Percentiles rank a stretch among this genome's conserved stretches.
Evolutionary conservation across 2,329 filamentous ascomycete species (phyloP).

Genomic region (Hymenoscyphus repandus): DNA sequence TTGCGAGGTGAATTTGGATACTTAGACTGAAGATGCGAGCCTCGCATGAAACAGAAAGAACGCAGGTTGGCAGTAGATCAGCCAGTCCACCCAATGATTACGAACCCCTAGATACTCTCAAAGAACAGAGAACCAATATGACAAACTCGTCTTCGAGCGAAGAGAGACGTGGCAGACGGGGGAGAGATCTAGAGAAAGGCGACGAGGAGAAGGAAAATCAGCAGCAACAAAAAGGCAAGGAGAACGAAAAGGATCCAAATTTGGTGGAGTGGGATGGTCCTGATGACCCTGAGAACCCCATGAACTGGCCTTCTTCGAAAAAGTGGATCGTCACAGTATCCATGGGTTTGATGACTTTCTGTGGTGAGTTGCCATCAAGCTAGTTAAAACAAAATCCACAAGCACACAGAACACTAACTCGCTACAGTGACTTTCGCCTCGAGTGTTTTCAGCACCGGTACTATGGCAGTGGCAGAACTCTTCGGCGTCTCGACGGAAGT

Average conservation of each 20-base stretch:
- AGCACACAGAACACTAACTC: too few relatives aligned
- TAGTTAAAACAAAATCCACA: too few relatives aligned
- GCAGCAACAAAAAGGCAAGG: neutral
- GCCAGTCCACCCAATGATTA: too few relatives aligned
- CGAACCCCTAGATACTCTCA: too few relatives aligned
- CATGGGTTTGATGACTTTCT: slow-evolving; percentile 1
- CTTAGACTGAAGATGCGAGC: too few relatives aligned
- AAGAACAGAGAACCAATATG: too few relatives aligned
- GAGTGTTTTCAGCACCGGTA: slow-evolving; percentile 25
- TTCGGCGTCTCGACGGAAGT: slow-evolving; percentile 35
- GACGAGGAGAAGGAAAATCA: neutral
- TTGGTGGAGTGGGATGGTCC: slow-evolving; percentile 1
- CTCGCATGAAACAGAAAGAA: too few relatives aligned
- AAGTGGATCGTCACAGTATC: neutral
- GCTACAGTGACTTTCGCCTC: slow-evolving; percentile 25
- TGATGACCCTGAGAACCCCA: slow-evolving; percentile 1
- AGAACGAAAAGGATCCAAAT: slow-evolving; percentile 1
- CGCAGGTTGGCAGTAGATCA: too few relatives aligned
- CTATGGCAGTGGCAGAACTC: slow-evolving; percentile 13
- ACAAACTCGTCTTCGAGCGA: too few relatives aligned
- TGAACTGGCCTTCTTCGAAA: slow-evolving; percentile 1
- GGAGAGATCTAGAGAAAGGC: too few relatives aligned
- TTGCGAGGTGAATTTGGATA: too few relatives aligned
- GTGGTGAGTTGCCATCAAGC: neutral
- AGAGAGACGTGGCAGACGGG: too few relatives aligned